Conservation (phyloP, 257 asterid species). For the Anisodus acutangulus region DNA sequence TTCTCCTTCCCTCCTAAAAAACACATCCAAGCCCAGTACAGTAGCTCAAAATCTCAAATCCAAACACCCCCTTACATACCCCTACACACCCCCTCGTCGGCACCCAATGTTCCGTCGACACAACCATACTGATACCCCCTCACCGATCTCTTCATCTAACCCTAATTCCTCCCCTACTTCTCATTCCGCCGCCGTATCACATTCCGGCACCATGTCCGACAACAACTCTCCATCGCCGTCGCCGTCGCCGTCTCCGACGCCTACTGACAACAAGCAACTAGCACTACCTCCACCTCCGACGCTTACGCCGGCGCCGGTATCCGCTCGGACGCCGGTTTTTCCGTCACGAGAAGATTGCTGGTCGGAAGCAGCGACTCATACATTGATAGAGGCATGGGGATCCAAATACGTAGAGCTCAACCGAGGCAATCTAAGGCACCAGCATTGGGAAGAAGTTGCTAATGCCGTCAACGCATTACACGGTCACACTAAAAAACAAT, state of each 20-base stretch:
- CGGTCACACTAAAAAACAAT: constrained; percentile 63
- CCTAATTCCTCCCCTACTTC: constrained; percentile 4
- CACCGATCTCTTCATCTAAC: constrained; percentile 15
- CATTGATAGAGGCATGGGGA: constrained; percentile 90
- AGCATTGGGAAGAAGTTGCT: constrained; percentile 92
- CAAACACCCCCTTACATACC: constrained; percentile 14
- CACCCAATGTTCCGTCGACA: constrained; percentile 26
- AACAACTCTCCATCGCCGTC: constrained; percentile 28
- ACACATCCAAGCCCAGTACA: not conserved
- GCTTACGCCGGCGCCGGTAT: constrained; percentile 37
- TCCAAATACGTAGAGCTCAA: constrained; percentile 68
- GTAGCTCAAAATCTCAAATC: not conserved
- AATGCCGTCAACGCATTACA: constrained; percentile 86
- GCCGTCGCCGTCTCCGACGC: constrained; percentile 41
- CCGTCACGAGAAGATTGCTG: constrained; percentile 87
- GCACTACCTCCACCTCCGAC: constrained; percentile 25
- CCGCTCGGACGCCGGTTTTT: constrained; percentile 47
- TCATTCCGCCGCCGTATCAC: not conserved
- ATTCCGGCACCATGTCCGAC: constrained; percentile 40
- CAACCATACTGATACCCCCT: constrained; percentile 12
- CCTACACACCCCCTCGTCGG: constrained; percentile 23
- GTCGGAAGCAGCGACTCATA: constrained; percentile 86
- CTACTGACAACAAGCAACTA: constrained; percentile 35
- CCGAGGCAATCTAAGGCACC: constrained; percentile 86
- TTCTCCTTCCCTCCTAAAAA: not conserved